phyloP scores from a whole-genome alignment of 2,329 filamentous ascomycete species.

The Trichoderma endophyticum region DNA sequence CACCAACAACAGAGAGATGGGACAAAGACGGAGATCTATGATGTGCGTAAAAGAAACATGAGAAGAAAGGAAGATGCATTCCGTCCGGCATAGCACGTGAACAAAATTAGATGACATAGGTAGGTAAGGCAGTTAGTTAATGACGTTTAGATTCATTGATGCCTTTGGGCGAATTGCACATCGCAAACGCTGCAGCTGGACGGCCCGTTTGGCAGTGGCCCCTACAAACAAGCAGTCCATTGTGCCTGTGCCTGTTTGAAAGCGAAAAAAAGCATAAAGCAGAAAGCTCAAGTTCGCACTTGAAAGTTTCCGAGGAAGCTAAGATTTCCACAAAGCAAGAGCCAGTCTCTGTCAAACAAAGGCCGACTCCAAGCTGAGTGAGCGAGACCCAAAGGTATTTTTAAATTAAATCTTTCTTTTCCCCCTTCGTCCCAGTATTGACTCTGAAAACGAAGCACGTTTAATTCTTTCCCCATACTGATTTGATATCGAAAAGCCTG shows the following conservation, averaged over 20 bases:
- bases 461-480: background rate
- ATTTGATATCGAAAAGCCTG: background rate
- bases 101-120: background rate
- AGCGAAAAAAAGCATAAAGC: background rate
- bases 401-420: background rate
- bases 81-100: background rate
- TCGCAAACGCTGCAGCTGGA: background rate
- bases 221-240: background rate
- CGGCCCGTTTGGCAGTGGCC: background rate
- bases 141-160: background rate
- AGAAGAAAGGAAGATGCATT: background rate
- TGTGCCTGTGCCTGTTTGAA: background rate
- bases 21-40: background rate
- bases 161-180: background rate
- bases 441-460: background rate
- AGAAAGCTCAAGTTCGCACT: background rate
- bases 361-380: background rate
- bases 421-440: background rate
- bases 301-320: background rate
- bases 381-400: background rate
- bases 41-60: background rate
- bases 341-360: background rate
- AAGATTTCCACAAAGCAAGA: background rate
- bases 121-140: background rate
- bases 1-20: background rate